Base-by-base conservation (phyloP, 805 yeast species). In the Wickerhamiella domercqiae region DNA sequence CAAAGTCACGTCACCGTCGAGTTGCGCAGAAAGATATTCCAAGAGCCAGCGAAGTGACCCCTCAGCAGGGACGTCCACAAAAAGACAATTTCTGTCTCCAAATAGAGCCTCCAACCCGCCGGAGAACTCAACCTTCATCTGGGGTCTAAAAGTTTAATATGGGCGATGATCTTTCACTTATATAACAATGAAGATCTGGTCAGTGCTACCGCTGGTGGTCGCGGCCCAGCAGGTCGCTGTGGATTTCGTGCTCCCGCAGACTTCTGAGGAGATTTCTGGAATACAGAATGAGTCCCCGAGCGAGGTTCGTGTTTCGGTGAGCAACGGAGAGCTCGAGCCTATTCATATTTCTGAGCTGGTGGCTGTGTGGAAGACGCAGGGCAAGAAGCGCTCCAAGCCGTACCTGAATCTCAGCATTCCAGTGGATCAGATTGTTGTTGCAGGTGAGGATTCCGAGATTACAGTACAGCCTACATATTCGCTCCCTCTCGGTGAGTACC, bases 91-190 rank as follows among this genome's bases (percentile, higher is more conserved):
- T 31, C 70, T 62, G 26, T 72, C 70, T 28, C 66, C 67, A 42
- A 87, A 82, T 1, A 81, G 71, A 31, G 73, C 76, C 52, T 87
- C 96, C 19, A 86, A 63, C 0, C 97, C 97, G 5, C 96, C 96
- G 21, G 59, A 47, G 43, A 57, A 56, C 38, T 56, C 61, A 13
- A 57, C 54, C 18, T 42, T 44, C 50, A 56, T 47, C 21, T 7
- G n/a, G 21, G n/a, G 7, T 33, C 14, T 13, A n/a, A 7, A 19
- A 21, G 5, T 6, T 6, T 20, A n/a, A 11, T n/a, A 19, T n/a
- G n/a, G 34, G n/a, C n/a, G n/a, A n/a, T 30, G 19, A 30, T 18
- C 21, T 20, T 16, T 18, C 13, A 13, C n/a, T 18, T n/a, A 30
- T 20, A 14, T 30, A 13, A 6, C 21, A 6, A 30, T 11, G 28